Evolutionary conservation across 306 rosid genomes (phyloP).

Genomic region (Ormosia semicastrata): DNA sequence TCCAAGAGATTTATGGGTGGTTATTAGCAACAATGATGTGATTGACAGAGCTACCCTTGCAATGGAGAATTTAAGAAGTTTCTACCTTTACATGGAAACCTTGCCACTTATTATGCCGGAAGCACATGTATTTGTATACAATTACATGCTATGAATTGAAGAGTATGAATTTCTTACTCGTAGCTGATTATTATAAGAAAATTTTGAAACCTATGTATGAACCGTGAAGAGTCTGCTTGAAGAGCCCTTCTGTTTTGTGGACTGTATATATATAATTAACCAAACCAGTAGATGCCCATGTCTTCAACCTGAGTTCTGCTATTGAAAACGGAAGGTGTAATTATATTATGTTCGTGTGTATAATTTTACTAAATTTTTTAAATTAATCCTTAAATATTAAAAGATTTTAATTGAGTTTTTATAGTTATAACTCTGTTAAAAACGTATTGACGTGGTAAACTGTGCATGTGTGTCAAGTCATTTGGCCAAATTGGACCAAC

Average conservation of each 20-base stretch:
- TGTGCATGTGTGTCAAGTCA: no score
- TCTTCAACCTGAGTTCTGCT: not conserved
- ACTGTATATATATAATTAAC: no score
- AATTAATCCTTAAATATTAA: not conserved
- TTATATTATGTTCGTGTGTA: not conserved
- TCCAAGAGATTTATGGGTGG: slow-evolving; percentile 66
- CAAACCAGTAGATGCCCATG: not conserved
- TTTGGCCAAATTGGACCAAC: no score
- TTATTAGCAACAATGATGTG: slow-evolving; percentile 49
- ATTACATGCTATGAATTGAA: slow-evolving; percentile 58
- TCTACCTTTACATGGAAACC: slow-evolving; percentile 54
- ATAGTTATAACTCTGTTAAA: no score
- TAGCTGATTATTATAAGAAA: no score
- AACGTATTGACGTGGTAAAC: no score
- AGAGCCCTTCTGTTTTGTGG: not conserved
- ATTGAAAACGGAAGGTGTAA: not conserved
- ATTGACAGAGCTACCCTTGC: slow-evolving; percentile 54
- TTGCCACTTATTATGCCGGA: slow-evolving; percentile 51
- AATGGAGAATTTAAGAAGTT: slow-evolving; percentile 54
- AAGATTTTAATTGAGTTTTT: no score
- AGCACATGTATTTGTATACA: slow-evolving; percentile 38
- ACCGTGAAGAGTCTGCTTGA: no score
- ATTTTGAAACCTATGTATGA: no score
- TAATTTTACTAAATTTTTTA: not conserved
- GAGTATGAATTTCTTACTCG: no score